A percentile compares a stretch with the other conserved stretches of the same genome.
Evolutionary conservation across 495 filamentous ascomycete genomes (phyloP).

Genomic region (Friedmanniomyces simplex): DNA sequence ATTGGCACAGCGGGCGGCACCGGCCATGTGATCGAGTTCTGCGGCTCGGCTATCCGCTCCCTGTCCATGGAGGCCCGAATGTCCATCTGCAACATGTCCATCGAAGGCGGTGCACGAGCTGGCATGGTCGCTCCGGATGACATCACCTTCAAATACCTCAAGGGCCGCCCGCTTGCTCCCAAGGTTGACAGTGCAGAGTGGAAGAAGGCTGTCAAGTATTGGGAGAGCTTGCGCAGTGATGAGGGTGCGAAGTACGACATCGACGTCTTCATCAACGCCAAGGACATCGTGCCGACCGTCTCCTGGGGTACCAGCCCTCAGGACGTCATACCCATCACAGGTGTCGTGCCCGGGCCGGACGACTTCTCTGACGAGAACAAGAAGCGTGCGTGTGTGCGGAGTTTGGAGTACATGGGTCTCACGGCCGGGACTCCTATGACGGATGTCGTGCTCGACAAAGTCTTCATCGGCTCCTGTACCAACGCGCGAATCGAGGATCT

Average conservation of each 20-base stretch:
- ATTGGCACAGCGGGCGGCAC: constrained; percentile 95
- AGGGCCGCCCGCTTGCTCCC: constrained; percentile 79
- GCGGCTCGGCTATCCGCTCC: constrained; percentile 77
- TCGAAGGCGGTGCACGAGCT: constrained; percentile 89
- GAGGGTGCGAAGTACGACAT: constrained; percentile 74
- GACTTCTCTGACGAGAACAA: constrained; percentile 68
- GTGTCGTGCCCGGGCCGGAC: constrained; percentile 77
- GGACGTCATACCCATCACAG: constrained; percentile 88
- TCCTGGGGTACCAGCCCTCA: constrained; percentile 97
- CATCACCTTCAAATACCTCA: constrained; percentile 88
- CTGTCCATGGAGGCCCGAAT: constrained; percentile 97
- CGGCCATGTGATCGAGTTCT: constrained; percentile 92
- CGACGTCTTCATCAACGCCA: constrained; percentile 77
- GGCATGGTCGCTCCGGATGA: constrained; percentile 96
- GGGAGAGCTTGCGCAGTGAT: constrained; percentile 78
- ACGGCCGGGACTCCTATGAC: constrained; percentile 76
- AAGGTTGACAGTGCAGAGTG: constrained; percentile 74
- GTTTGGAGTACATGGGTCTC: constrained; percentile 95
- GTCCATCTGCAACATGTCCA: constrained; percentile 99
- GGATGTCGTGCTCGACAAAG: constrained; percentile 82
- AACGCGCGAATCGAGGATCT: constrained; percentile 96
- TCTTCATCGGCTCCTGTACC: constrained; percentile 97
- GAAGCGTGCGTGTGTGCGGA: constrained; percentile 64
- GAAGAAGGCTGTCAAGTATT: constrained; percentile 81
- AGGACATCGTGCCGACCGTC: constrained; percentile 86